A percentile compares a stretch with the other conserved stretches of the same genome.
These are phyloP conservation scores for Candida insectalens DNA, from an alignment of 805 yeast genomes.

Conservation along the genomic window DNA sequence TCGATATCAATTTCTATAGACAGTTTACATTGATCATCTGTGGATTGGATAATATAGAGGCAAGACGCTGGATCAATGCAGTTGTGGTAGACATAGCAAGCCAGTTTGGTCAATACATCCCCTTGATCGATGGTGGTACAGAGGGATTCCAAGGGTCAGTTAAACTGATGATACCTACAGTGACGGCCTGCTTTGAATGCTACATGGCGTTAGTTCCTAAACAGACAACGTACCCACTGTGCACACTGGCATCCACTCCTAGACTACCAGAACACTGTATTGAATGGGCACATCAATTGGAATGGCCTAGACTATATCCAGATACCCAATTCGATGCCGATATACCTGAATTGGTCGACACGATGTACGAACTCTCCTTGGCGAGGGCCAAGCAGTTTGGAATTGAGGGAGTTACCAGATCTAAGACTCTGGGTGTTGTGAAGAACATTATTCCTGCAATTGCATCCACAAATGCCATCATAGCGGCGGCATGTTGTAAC, in stretches of 20 bases:
- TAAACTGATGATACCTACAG: slow-evolving; percentile 74
- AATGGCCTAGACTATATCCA: slow-evolving; percentile 53
- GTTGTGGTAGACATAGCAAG: slow-evolving; percentile 57
- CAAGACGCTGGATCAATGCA: slow-evolving; percentile 82
- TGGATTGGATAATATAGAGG: slow-evolving; percentile 84
- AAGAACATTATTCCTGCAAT: slow-evolving; percentile 91
- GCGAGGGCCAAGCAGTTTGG: slow-evolving; percentile 54
- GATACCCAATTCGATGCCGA: slow-evolving; percentile 56
- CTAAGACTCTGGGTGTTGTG: slow-evolving; percentile 75
- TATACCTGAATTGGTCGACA: slow-evolving; percentile 49
- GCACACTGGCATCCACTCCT: slow-evolving; percentile 94
- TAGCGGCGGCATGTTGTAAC: slow-evolving; percentile 83
- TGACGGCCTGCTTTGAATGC: slow-evolving; percentile 90
- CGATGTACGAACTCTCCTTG: slow-evolving; percentile 47
- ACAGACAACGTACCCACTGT: slow-evolving; percentile 69
- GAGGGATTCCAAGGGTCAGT: slow-evolving; percentile 92
- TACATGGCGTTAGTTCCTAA: slow-evolving; percentile 65
- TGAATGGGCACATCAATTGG: slow-evolving; percentile 75
- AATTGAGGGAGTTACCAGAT: slow-evolving; percentile 67
- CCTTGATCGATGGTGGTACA: slow-evolving; percentile 89
- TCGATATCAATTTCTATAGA: slow-evolving; percentile 50
- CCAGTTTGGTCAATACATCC: slow-evolving; percentile 37
- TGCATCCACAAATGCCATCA: slow-evolving; percentile 86
- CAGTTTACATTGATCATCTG: slow-evolving; percentile 70
- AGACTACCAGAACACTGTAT: slow-evolving; percentile 89